These are phyloP conservation scores for Podospora australis DNA, from an alignment of 495 filamentous ascomycete species.

Conservation along the genomic window DNA sequence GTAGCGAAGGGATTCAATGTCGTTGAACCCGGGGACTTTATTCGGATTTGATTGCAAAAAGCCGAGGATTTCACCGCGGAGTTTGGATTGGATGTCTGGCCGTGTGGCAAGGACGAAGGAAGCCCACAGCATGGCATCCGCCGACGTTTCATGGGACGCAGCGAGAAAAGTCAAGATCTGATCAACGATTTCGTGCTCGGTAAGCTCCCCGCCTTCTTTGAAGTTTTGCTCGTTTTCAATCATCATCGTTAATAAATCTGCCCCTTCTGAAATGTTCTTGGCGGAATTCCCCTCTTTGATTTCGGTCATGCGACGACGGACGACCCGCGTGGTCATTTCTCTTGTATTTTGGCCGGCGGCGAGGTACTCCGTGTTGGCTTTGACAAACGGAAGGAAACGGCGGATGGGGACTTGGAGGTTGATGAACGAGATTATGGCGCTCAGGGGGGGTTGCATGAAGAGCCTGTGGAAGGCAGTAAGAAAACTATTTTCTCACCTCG, in stretches of 20 bases:
- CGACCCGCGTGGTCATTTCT: constrained; percentile 7
- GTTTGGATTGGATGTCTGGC: constrained; percentile 17
- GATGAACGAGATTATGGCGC: constrained; percentile 24
- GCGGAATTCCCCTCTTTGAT: constrained; percentile 19
- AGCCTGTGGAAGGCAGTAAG: constrained; percentile 17
- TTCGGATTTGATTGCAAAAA: constrained; percentile 1
- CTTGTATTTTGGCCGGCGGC: constrained; percentile 11
- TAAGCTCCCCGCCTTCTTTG: constrained; percentile 23
- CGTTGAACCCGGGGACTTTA: constrained; percentile 4
- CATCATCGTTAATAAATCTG: not conserved
- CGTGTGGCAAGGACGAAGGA: constrained; percentile 16
- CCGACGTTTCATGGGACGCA: constrained; percentile 26
- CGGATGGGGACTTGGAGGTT: constrained; percentile 20
- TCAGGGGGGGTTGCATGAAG: constrained; percentile 20
- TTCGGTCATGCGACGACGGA: constrained; percentile 15
- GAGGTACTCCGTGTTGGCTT: constrained; percentile 19
- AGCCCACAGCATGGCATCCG: constrained; percentile 20
- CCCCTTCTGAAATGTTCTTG: constrained; percentile 44
- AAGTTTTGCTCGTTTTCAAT: constrained; percentile 24
- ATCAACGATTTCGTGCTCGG: not conserved
- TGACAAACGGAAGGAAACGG: constrained; percentile 16
- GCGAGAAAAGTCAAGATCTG: constrained; percentile 25
- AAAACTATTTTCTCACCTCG: constrained; percentile 6
- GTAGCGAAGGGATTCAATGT: constrained; percentile 20
- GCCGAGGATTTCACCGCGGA: constrained; percentile 16